Evolutionary conservation across 2,329 filamentous ascomycete species (phyloP), one percentile per base, ranked within the genome.

Genomic region (Byssothecium circinans): DNA sequence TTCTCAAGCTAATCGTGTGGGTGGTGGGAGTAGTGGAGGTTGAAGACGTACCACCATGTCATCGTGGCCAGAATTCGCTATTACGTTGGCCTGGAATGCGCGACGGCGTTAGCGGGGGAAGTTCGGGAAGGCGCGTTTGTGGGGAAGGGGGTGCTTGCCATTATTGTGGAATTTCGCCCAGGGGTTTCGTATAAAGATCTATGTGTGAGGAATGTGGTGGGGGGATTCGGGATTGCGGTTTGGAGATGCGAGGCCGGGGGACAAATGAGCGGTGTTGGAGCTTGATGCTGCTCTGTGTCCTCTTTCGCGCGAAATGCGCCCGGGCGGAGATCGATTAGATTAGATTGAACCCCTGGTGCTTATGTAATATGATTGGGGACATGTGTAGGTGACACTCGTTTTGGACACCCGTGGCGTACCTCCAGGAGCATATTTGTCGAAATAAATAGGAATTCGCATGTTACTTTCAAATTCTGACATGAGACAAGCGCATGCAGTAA

Each of bases 11-110:
- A 15, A 8, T 33, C 19, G 12, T 33, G 15, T 20, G 38, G n/a
- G 35, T 36, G 20, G 40, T 37, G 45, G 39, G 43, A 22, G 15
- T 17, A 6, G 15, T 27, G 36, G 29, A 39, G 45, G 18, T 47
- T 27, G 46, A 43, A 27, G 60, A 84, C 89, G 68, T 91, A 97
- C 92, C 82, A 99, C 96, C 92, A 97, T 97, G 73, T 96, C 92
- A 87, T 97, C 92, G 79, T 99, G 94, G 69, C 88, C 87, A 53
- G 87, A 88, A 74, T 89, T 91, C 57, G 87, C 83, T 74, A 91
- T 91, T 65, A 89, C 84, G 78, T 91, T 88, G 78, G 87, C 81
- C 85, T 87, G 52, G 43, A 58, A 57, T 54, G 54, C 27, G 54
- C 60, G 37, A 53, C 57, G 54, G 52, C 56, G 55, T 69, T 62